Base-by-base conservation (phyloP, 352 stramenopile species). In the Globisporangium orthogonon region DNA sequence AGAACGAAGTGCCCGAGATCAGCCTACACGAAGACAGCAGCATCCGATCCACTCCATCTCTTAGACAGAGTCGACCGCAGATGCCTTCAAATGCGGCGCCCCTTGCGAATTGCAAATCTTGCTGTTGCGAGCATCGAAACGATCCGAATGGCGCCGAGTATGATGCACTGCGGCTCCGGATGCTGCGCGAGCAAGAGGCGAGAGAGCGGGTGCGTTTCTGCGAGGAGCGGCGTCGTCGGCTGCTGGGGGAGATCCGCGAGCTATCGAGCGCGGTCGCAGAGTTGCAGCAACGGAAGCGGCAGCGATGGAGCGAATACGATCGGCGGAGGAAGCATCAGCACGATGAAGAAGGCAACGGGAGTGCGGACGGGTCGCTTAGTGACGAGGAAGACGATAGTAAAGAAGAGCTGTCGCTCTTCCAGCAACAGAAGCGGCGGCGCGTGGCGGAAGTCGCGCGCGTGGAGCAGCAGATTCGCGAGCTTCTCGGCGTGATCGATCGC, bases 391-490 rank as follows among this genome's bases (percentile, higher is more conserved):
- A 10, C 7, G 44, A 43, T 7, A 11, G 11, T 13, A 39, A 4
- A 3, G 43, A 30, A 18, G 48, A 55, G n/a, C 11, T 56, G 17
- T 48, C 18, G 56, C 46, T 51, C 46, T 56, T 61, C 18, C 18
- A 7, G n/a, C 39, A 23, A 13, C 56, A 61, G 30, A 54, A 56
- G 40, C 56, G 33, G 37, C 48, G 33, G 39, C 56, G 48, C 39
- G 35, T 54, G 30, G 48, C 48, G 0, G 39, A 51, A 23, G 45
- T 60, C 3, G 23, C 33, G 18, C 14, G 17, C 14, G 35, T 50
- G 18, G 53, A 47, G 7, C 23, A 67, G 47, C 54, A 65, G 14
- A 17, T 73, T 51, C 9, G 50, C 18, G 43, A 3, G 18, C n/a
- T 48, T 30, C 40, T 45, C 14, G 14, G 40, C 2, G 39, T 13